A percentile compares a stretch with the other conserved stretches of the same genome.
Evolutionary conservation across 2,329 filamentous ascomycete genomes (phyloP).

Genomic region (Zarea fungicola): DNA sequence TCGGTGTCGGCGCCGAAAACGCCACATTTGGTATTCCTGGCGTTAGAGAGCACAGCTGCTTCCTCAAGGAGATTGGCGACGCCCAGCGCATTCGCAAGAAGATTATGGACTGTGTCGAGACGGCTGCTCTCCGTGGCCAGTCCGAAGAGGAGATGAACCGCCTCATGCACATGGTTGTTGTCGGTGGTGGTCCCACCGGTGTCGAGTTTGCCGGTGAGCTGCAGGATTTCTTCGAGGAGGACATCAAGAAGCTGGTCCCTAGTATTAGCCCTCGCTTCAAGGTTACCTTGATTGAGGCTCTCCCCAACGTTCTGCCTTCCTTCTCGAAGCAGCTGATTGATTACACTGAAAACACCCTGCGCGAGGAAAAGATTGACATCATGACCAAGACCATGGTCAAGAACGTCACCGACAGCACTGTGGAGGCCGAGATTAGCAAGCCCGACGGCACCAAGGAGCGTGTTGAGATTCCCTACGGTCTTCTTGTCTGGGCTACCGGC

Average conservation of each 20-base stretch:
- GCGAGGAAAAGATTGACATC: slow-evolving; percentile 97
- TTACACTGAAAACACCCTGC: slow-evolving; percentile 98
- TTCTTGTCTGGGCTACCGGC: slow-evolving; percentile 97
- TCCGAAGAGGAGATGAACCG: slow-evolving; percentile 81
- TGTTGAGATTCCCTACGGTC: slow-evolving; percentile 83
- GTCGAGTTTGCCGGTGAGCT: slow-evolving; percentile 98
- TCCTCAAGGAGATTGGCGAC: slow-evolving; percentile 96
- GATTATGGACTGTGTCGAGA: slow-evolving; percentile 99
- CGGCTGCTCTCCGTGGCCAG: slow-evolving; percentile 97
- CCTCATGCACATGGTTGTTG: slow-evolving; percentile 95
- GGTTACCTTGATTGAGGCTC: slow-evolving; percentile 93
- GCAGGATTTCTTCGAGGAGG: slow-evolving; percentile 97
- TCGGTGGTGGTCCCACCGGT: slow-evolving; percentile 89
- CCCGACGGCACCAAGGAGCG: slow-evolving; percentile 80
- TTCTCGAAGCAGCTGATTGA: slow-evolving; percentile 99
- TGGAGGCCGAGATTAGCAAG: slow-evolving; percentile 79
- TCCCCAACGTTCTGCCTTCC: slow-evolving; percentile 93
- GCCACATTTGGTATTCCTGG: slow-evolving; percentile 97
- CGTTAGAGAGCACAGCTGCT: slow-evolving; percentile 91
- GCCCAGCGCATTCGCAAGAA: slow-evolving; percentile 95
- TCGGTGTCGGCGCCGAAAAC: slow-evolving; percentile 96
- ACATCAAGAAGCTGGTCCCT: slow-evolving; percentile 96
- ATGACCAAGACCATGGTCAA: slow-evolving; percentile 99
- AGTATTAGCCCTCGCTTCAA: slow-evolving; percentile 94
- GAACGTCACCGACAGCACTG: slow-evolving; percentile 85